Evolutionary conservation across 2,329 filamentous ascomycete species (phyloP).

Genomic region (Nannizziopsis arthrosporioides): DNA sequence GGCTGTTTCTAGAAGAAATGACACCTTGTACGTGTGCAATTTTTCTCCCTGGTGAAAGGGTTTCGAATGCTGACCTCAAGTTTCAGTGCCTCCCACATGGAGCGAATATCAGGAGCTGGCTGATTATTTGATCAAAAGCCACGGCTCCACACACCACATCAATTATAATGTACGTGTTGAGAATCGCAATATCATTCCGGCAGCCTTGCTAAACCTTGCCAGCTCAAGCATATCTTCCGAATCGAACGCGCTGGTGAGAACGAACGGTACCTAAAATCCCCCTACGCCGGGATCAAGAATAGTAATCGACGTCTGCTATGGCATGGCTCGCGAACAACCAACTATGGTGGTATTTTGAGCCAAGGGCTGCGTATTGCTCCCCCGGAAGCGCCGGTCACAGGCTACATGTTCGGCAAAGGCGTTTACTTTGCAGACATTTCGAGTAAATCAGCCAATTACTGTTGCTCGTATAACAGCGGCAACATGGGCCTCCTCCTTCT

Average conservation of each 20-base stretch:
- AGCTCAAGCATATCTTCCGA: conserved; percentile 65
- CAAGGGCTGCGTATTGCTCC: conserved; percentile 86
- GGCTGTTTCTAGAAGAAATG: conserved; percentile 66
- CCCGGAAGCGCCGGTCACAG: conserved; percentile 58
- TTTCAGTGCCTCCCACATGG: conserved; percentile 42
- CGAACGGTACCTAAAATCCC: conserved; percentile 52
- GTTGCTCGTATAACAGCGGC: conserved; percentile 49
- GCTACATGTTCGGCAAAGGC: conserved; percentile 85
- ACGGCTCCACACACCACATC: conserved; percentile 54
- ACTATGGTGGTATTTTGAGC: conserved; percentile 75
- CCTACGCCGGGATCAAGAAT: conserved; percentile 41
- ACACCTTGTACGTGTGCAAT: conserved; percentile 39
- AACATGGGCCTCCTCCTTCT: conserved; percentile 63
- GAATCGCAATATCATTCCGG: background rate
- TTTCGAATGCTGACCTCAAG: conserved; percentile 1
- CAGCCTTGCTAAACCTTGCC: conserved; percentile 8
- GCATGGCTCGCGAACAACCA: conserved; percentile 75
- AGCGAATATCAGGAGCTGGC: conserved; percentile 54
- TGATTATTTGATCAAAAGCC: conserved; percentile 55
- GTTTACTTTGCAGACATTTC: conserved; percentile 81
- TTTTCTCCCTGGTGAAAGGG: background rate
- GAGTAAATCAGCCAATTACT: conserved; percentile 73
- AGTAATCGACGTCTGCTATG: conserved; percentile 66
- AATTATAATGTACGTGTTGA: conserved; percentile 23
- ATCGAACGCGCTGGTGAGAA: conserved; percentile 64